These are phyloP conservation scores for Elongisporangium undulatum DNA, from an alignment of 352 stramenopile genomes.

Conservation along the genomic window DNA sequence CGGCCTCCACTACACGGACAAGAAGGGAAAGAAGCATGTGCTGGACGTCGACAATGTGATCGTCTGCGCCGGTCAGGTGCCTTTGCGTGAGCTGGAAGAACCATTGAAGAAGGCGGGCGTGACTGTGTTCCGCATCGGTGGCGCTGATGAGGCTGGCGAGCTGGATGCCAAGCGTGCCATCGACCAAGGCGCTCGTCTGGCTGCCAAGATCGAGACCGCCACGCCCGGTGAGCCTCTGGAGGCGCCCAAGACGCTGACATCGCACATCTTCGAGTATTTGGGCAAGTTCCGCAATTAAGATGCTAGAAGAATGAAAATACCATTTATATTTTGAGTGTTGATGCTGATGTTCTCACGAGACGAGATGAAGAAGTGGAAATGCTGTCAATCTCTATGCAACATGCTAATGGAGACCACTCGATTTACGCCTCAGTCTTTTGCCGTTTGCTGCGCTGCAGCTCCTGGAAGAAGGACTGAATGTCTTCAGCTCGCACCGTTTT, in stretches of 20 bases:
- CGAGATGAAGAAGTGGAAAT: conserved; percentile 14
- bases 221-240: conserved; percentile 56
- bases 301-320: conserved; percentile 1
- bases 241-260: conserved; percentile 31
- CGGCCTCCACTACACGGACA: conserved; percentile 92
- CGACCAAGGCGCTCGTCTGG: conserved; percentile 92
- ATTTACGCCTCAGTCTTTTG: conserved; percentile 36
- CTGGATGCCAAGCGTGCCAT: conserved; percentile 97
- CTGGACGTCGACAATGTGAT: conserved; percentile 96
- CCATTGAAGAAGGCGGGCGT: conserved; percentile 61
- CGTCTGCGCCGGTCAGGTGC: conserved; percentile 94
- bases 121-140: conserved; percentile 94
- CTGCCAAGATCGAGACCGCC: conserved; percentile 78
- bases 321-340: conserved; percentile 6
- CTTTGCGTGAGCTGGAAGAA: conserved; percentile 85
- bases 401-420: too few species aligned
- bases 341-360: conserved; percentile 2
- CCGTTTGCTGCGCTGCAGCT: conserved; percentile 43
- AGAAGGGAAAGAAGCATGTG: conserved; percentile 74
- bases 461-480: conserved; percentile 67
- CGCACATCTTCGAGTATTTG: conserved; percentile 48
- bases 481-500: conserved; percentile 72
- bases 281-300: conserved; percentile 46
- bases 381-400: not conserved
- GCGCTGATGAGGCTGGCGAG: conserved; percentile 92